Base-by-base conservation (phyloP, 2,329 filamentous ascomycete species). In the Pseudocercospora eumusae region DNA sequence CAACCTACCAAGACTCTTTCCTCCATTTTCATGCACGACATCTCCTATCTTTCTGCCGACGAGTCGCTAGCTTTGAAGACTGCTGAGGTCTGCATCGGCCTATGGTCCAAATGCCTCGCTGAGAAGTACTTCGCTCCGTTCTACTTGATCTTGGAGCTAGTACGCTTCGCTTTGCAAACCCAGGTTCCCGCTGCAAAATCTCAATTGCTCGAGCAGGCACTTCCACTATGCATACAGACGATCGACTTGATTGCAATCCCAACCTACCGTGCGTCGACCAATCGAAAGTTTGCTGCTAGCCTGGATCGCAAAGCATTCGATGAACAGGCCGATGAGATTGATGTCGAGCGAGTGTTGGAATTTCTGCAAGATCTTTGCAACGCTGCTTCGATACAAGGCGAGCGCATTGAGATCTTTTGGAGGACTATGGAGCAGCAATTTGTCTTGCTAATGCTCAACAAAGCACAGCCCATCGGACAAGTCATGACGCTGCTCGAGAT, bases 41-140 rank as follows among this genome's bases (percentile, higher is more conserved):
- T 93, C n/a, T 84, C 88, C 0, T 73, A 80, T 5, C 80, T 87
- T 64, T 56, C 80, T 76, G 52, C 78, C 73, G 62, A 84, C 78
- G 54, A 80, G 77, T 71, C 77, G 54, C 79, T 90, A 3, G 83
- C 89, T 1, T 78, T 88, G 9, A 84, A 87, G 63, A 87, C 92
- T 66, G 86, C 85, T 56, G 80, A 84, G 54, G 78, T 86, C 28
- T 75, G 92, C 20, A 81, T 91, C 55, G 80, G 82, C 15, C 74
- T 93, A 13, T 93, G 91, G 90, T 80, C 81, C 15, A 82, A 81
- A 20, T 92, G 90, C 71, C 76, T 88, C 6, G 78, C 83, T 10
- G 89, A 93, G 68, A 80, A 81, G 66, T 79, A 85, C 75, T 85
- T 86, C 70, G 78, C 79, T 10, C 88, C 90, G 0, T 80, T 92